Conservation (phyloP, 2,329 filamentous ascomycete genomes). For the Microdochium nivale region DNA sequence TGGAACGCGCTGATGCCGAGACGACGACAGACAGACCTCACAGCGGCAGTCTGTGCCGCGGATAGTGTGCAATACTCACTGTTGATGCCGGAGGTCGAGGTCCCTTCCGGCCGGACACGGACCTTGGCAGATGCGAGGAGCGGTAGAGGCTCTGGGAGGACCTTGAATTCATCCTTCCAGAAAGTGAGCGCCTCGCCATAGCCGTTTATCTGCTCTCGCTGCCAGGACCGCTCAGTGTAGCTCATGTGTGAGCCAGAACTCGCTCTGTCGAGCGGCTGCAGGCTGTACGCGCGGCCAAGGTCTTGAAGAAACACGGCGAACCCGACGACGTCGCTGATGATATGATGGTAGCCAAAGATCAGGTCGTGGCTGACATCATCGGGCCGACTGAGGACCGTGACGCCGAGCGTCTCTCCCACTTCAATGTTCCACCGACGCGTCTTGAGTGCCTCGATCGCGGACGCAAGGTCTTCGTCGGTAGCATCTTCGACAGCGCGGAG, state of each 20-base stretch:
- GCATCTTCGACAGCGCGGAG: too few species aligned
- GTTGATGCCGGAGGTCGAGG: too few species aligned
- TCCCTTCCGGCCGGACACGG: not conserved
- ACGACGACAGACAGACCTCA: conserved; percentile 1
- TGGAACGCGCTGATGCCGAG: conserved; percentile 17
- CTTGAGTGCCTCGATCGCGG: too few species aligned
- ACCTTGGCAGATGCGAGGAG: not conserved
- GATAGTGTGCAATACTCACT: too few species aligned
- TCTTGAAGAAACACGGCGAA: conserved; percentile 5
- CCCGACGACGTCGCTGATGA: conserved; percentile 3
- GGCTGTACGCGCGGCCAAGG: conserved; percentile 1
- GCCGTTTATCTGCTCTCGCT: not conserved
- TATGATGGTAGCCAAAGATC: conserved; percentile 7
- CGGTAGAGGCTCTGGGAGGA: not conserved
- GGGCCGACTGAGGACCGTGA: too few species aligned
- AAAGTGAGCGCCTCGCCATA: too few species aligned
- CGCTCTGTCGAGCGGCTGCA: not conserved
- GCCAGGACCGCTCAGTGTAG: too few species aligned
- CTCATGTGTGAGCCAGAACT: too few species aligned
- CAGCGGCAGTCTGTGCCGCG: too few species aligned
- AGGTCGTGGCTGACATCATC: not conserved
- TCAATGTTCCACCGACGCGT: too few species aligned
- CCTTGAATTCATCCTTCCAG: not conserved
- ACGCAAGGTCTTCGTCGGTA: too few species aligned
- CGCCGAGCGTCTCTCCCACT: too few species aligned